Conservation (phyloP, 2,329 filamentous ascomycete genomes). For the Grosmannia huntii region DNA sequence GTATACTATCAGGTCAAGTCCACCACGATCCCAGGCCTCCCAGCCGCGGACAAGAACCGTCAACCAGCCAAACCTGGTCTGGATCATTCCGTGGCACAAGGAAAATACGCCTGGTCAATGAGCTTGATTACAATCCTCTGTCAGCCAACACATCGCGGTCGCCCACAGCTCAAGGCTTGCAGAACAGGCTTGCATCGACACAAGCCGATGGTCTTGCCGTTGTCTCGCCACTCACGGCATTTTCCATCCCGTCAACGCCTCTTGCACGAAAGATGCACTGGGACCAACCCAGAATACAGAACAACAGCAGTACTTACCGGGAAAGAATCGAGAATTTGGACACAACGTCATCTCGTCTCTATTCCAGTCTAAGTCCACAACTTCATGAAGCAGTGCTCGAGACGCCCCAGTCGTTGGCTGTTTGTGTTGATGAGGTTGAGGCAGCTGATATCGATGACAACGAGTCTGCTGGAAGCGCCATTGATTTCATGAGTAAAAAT, state of each 20-base stretch:
- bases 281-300: background rate
- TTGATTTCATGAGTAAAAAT: background rate
- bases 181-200: background rate
- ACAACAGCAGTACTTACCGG: background rate
- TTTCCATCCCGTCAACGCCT: background rate
- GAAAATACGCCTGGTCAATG: no score
- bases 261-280: background rate
- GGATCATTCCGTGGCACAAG: background rate
- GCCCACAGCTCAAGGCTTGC: background rate
- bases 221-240: background rate
- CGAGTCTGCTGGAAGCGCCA: background rate
- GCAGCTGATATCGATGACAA: background rate
- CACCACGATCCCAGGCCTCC: background rate
- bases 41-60: background rate
- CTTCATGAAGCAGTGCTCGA: background rate
- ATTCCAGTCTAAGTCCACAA: background rate
- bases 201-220: background rate
- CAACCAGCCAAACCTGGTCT: background rate
- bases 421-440: background rate
- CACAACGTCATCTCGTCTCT: background rate
- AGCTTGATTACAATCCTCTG: background rate
- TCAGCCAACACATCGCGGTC: background rate
- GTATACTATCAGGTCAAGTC: background rate
- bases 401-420: background rate
- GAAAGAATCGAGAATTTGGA: background rate